Percentiles rank a stretch among this genome's conserved stretches.
Evolutionary conservation across 805 yeast genomes (phyloP).

Genomic region (Hanseniaspora guilliermondii): DNA sequence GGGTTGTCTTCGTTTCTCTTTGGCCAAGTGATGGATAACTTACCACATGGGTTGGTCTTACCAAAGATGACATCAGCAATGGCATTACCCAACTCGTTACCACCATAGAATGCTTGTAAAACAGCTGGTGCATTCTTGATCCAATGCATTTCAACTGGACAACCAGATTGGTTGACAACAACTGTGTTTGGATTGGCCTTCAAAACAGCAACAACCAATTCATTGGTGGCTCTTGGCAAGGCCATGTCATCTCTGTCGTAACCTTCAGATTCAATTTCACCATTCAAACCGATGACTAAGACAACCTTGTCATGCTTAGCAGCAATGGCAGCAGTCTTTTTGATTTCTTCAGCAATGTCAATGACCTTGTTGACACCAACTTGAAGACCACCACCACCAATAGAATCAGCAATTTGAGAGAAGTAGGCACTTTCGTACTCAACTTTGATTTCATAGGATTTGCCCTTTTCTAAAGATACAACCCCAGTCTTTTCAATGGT

Average conservation of each 20-base stretch:
- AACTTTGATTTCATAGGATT: constrained; percentile 34
- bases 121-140: constrained; percentile 31
- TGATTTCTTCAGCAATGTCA: constrained; percentile 26
- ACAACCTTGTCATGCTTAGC: constrained; percentile 41
- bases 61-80: constrained; percentile 51
- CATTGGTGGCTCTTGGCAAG: constrained; percentile 38
- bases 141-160: constrained; percentile 53
- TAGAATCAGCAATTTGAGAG: constrained; percentile 20
- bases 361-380: constrained; percentile 27
- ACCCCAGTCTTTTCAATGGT: constrained; percentile 38
- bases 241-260: constrained; percentile 41
- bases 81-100: constrained; percentile 45
- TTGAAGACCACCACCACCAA: constrained; percentile 29
- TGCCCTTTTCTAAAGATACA: constrained; percentile 33
- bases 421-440: constrained; percentile 44
- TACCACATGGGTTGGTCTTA: constrained; percentile 49
- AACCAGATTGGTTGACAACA: constrained; percentile 47
- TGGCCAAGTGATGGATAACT: constrained; percentile 46
- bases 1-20: constrained; percentile 42
- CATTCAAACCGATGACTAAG: constrained; percentile 38
- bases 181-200: constrained; percentile 40
- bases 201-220: constrained; percentile 34
- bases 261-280: constrained; percentile 52
- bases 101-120: constrained; percentile 47
- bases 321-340: constrained; percentile 39